phyloP scores from a whole-genome alignment of 2,329 filamentous ascomycete species.

The Colletotrichum melonis region DNA sequence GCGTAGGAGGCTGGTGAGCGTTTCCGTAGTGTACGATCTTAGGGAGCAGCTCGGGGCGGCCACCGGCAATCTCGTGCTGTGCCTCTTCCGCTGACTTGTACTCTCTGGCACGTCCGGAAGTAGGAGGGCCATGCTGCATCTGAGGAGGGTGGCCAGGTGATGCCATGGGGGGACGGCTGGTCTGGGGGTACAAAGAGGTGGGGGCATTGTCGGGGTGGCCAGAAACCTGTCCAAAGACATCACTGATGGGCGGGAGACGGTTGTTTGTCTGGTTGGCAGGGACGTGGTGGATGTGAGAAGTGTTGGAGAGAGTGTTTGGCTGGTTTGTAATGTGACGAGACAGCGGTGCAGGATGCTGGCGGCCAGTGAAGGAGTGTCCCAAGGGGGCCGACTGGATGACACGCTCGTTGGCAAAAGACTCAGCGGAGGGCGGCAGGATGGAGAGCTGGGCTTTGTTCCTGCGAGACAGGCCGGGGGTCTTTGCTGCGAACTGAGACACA shows the following conservation, averaged over 20 bases:
- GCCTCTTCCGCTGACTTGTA: slow-evolving; percentile 97
- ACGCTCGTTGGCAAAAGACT: slow-evolving; percentile 91
- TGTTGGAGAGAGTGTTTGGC: slow-evolving; percentile 83
- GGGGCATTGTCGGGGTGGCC: slow-evolving; percentile 67
- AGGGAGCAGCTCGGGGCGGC: slow-evolving; percentile 91
- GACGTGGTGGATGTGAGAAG: slow-evolving; percentile 90
- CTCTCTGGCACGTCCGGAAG: slow-evolving; percentile 78
- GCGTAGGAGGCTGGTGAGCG: slow-evolving; percentile 86
- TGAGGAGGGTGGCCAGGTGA: slow-evolving; percentile 79
- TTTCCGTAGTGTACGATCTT: slow-evolving; percentile 96
- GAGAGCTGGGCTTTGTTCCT: slow-evolving; percentile 87
- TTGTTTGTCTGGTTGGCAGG: slow-evolving; percentile 91
- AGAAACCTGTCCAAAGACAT: slow-evolving; percentile 89
- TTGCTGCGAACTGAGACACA: slow-evolving; percentile 65
- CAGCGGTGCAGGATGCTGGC: slow-evolving; percentile 81
- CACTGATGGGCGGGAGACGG: slow-evolving; percentile 90
- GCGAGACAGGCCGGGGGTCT: slow-evolving; percentile 79
- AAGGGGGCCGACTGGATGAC: slow-evolving; percentile 97
- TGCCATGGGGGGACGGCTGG: slow-evolving; percentile 73
- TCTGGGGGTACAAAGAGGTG: slow-evolving; percentile 66
- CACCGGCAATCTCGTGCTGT: slow-evolving; percentile 88
- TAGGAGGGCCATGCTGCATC: slow-evolving; percentile 54
- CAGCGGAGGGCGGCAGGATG: slow-evolving; percentile 93
- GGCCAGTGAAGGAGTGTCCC: slow-evolving; percentile 93
- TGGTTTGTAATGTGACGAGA: slow-evolving; percentile 85